Evolutionary conservation across 371 early-diverging fungal species (phyloP).

Genomic region (Mortierella sp.): DNA sequence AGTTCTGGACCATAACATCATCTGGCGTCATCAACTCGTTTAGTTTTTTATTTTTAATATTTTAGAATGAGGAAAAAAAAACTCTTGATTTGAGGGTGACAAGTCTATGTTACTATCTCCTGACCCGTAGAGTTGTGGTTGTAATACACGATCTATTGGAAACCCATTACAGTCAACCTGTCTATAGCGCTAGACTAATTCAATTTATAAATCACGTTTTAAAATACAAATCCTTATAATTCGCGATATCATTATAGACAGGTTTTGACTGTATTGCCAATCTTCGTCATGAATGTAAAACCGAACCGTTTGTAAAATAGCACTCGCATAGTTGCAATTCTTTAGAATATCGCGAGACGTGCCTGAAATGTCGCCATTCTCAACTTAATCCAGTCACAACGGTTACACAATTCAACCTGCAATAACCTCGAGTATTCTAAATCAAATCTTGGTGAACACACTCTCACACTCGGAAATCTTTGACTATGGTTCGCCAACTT

Average conservation of each 20-base stretch:
- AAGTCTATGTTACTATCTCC: not conserved
- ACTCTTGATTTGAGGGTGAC: not conserved
- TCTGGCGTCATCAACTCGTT: slow-evolving; percentile 31
- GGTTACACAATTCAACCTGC: slow-evolving; percentile 24
- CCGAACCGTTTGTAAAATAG: too few relatives aligned
- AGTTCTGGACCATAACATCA: slow-evolving; percentile 22
- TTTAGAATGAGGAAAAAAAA: not conserved
- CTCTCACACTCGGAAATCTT: not conserved
- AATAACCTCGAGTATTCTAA: slow-evolving; percentile 5
- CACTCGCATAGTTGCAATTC: too few relatives aligned
- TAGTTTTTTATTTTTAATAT: not conserved
- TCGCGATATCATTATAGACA: too few relatives aligned
- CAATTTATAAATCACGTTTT: too few relatives aligned
- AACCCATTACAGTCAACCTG: too few relatives aligned
- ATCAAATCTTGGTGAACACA: not conserved
- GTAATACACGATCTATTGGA: too few relatives aligned
- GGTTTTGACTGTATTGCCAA: too few relatives aligned
- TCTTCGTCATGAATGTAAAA: too few relatives aligned
- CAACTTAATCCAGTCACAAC: not conserved
- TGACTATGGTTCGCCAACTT: slow-evolving; percentile 5
- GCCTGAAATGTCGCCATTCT: slow-evolving; percentile 45
- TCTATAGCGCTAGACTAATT: too few relatives aligned
- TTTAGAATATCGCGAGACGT: slow-evolving; percentile 28
- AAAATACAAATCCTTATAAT: too few relatives aligned
- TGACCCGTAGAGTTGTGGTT: too few relatives aligned